Evolutionary conservation across 2,329 filamentous ascomycete species (phyloP).

Genomic region (Cladosporium halotolerans): DNA sequence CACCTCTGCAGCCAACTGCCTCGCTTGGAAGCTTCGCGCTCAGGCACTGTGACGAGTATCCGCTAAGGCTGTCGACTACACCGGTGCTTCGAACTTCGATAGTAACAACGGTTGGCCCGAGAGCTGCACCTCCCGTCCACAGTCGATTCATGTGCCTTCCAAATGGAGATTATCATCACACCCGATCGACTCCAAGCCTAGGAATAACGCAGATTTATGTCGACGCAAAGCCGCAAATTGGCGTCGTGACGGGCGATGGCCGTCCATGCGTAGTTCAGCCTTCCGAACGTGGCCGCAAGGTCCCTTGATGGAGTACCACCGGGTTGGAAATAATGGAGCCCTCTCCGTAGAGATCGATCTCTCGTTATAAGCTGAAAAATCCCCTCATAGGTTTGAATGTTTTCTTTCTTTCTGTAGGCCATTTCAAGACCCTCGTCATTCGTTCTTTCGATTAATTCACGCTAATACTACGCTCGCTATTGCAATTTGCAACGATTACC

Average conservation of each 20-base stretch:
- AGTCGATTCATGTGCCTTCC: background rate
- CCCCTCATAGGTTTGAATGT: background rate
- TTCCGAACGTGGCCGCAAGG: background rate
- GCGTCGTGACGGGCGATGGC: background rate
- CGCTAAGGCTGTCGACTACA: no score
- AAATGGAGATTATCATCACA: no score
- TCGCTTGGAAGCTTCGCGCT: background rate
- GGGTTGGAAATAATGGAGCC: no score
- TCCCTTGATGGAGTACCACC: background rate
- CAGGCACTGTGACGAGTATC: background rate
- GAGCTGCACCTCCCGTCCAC: background rate
- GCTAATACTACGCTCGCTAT: constrained; percentile 9
- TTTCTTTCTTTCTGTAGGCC: constrained; percentile 1
- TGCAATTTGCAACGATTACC: background rate
- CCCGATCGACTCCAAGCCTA: background rate
- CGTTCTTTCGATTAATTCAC: constrained; percentile 6
- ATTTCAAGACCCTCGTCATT: constrained; percentile 1
- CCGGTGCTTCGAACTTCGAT: constrained; percentile 2
- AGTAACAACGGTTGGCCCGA: constrained; percentile 8
- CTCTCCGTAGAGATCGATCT: no score
- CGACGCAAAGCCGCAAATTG: constrained; percentile 1
- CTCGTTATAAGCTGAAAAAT: background rate
- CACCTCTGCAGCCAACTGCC: background rate
- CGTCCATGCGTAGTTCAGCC: background rate
- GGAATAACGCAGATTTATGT: constrained; percentile 1